Evolutionary conservation across 805 yeast genomes (phyloP), one percentile per base, ranked within the genome.

Genomic region (Torulaspora delbrueckii): DNA sequence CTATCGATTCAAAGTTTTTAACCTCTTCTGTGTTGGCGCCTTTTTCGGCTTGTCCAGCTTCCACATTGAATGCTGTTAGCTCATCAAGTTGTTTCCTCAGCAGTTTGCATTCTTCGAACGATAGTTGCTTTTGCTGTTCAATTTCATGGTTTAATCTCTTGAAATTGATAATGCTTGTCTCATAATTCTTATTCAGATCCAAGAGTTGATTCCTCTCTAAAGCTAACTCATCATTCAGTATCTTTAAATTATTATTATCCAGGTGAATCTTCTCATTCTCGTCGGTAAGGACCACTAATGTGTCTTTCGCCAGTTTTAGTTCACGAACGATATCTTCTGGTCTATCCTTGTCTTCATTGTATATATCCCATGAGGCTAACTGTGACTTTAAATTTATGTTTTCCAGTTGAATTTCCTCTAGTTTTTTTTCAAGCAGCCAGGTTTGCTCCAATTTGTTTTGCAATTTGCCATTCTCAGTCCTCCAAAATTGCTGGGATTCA

Each of bases 51-150:
- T 55, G 45, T 34, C 53, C 55, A 8, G 56, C 58, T 33, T 58
- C 39, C n/a, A 40, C 42, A 8, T 51, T 38, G 26, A 52, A 46
- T 2, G 49, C 34, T 14, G 51, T 82, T 37, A 77, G 58, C 25
- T 72, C 73, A 43, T 79, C 74, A 41, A 84, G 59, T 60, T 80
- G 82, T 33, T 70, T 71, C 47, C 84, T 69, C 43, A 84, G 64
- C 46, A 80, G 72, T 43, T 72, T 77, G 24, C 81, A 73, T 56
- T 84, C 90, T 50, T 77, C 78, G 19, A 67, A 56, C n/a, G 81
- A 75, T 35, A 83, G 65, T 2, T 67, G 56, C 42, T 72, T 72
- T 46, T 80, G 82, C 43, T 76, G 74, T 40, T 78, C 77, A 5
- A 77, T 58, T 45, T 81, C 75, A 63, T 48, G 62, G 40, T 68